Evolutionary conservation across 2,329 filamentous ascomycete genomes (phyloP).

Genomic region (Monosporascus cannonballus): DNA sequence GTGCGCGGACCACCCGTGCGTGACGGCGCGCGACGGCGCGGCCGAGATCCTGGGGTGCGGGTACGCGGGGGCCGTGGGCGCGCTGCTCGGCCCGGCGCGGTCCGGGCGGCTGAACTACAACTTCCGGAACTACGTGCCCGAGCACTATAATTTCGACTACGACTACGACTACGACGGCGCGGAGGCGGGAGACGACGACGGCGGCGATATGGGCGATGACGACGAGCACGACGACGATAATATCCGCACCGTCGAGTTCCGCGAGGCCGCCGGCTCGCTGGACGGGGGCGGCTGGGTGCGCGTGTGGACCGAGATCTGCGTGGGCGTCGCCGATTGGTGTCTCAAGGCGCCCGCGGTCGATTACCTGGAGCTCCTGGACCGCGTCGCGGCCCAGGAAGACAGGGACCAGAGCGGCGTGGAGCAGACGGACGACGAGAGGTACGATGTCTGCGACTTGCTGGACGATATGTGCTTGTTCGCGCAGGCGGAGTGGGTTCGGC

Average conservation of each 20-base stretch:
- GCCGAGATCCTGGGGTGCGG: conserved; percentile 17
- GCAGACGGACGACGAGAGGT: conserved; percentile 11
- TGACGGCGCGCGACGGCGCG: conserved; percentile 8
- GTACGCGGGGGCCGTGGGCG: conserved; percentile 16
- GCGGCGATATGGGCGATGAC: background rate
- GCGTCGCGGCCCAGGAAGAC: conserved; percentile 22
- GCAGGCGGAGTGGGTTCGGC: conserved; percentile 22
- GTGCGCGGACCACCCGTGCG: background rate
- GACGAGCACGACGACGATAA: background rate
- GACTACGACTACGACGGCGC: too few species aligned
- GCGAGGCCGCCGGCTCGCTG: conserved; percentile 29
- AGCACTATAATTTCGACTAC: background rate
- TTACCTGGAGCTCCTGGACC: conserved; percentile 20
- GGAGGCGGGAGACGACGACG: background rate
- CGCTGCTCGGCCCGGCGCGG: conserved; percentile 8
- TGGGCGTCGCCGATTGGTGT: conserved; percentile 19
- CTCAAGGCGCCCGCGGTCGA: conserved; percentile 4
- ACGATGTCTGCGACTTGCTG: conserved; percentile 31
- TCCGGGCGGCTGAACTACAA: conserved; percentile 16
- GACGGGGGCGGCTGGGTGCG: conserved; percentile 27
- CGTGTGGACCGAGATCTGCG: conserved; percentile 19
- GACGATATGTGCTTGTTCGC: conserved; percentile 26
- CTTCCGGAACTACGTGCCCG: conserved; percentile 12
- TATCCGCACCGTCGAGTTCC: conserved; percentile 27
- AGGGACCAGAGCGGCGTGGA: conserved; percentile 12